Conservation (phyloP, 2,329 filamentous ascomycete species). For the Plenodomus lindquistii region DNA sequence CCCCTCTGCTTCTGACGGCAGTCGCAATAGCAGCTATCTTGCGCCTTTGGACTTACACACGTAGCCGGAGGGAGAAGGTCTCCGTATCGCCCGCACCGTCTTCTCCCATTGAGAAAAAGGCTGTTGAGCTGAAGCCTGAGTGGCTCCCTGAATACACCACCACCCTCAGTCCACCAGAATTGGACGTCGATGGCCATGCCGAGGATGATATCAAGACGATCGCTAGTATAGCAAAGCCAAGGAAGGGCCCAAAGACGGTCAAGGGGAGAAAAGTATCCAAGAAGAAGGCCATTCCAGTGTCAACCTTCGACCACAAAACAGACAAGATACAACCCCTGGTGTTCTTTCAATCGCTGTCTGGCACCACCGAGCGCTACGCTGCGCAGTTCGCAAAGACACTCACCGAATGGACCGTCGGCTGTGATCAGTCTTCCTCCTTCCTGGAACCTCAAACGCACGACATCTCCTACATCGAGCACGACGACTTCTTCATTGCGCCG, state of each 20-base stretch:
- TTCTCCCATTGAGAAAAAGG: conserved; percentile 39
- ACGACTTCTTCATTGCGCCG: conserved; percentile 84
- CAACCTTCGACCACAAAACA: conserved; percentile 31
- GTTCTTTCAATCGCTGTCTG: conserved; percentile 89
- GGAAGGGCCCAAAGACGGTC: conserved; percentile 44
- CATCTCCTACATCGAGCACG: conserved; percentile 83
- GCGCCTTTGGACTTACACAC: conserved; percentile 33
- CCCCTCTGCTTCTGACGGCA: conserved; percentile 38
- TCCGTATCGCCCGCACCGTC: conserved; percentile 35
- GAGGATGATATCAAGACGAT: conserved; percentile 29
- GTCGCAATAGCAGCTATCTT: conserved; percentile 34
- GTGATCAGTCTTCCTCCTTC: conserved; percentile 44
- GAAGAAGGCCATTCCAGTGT: conserved; percentile 17
- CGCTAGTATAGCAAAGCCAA: conserved; percentile 26
- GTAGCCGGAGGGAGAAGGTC: conserved; percentile 31
- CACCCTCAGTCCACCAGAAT: conserved; percentile 18
- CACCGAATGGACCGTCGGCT: conserved; percentile 45
- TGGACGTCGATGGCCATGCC: conserved; percentile 35
- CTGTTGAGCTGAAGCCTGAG: conserved; percentile 35
- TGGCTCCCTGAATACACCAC: conserved; percentile 43
- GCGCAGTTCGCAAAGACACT: conserved; percentile 64
- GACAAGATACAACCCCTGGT: conserved; percentile 71
- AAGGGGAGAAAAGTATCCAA: conserved; percentile 39
- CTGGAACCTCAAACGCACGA: conserved; percentile 71
- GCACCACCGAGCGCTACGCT: conserved; percentile 76